Percentiles rank a stretch among this genome's conserved stretches.
Evolutionary conservation across 2,329 filamentous ascomycete species (phyloP).

Genomic region (Aspergillus sp.): DNA sequence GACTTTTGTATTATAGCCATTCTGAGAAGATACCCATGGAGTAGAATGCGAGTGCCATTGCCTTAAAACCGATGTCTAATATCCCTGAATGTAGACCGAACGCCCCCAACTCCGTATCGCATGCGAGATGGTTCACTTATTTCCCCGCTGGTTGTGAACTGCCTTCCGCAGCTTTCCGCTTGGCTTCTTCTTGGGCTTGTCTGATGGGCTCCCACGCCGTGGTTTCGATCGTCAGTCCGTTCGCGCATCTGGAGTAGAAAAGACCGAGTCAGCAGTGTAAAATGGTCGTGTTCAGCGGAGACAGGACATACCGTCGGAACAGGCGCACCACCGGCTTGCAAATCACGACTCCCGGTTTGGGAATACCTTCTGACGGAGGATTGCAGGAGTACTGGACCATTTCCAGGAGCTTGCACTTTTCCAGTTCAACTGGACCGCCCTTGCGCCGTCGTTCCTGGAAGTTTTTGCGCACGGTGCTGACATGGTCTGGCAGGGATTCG

Average conservation of each 20-base stretch:
- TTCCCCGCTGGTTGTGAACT: slow-evolving; percentile 16
- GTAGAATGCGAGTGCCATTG: slow-evolving; percentile 15
- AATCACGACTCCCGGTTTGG: slow-evolving; percentile 42
- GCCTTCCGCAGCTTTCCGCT: slow-evolving; percentile 18
- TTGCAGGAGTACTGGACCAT: slow-evolving; percentile 63
- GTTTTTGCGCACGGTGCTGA: slow-evolving; percentile 47
- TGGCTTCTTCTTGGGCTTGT: slow-evolving; percentile 33
- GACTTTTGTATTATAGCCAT: slow-evolving; percentile 18
- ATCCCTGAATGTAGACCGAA: slow-evolving; percentile 10
- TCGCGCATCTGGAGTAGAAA: slow-evolving; percentile 39
- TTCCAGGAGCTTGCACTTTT: slow-evolving; percentile 56
- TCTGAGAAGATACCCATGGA: slow-evolving; percentile 35
- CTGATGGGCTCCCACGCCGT: slow-evolving; percentile 55
- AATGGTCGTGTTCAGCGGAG: not conserved
- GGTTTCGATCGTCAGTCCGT: slow-evolving; percentile 59
- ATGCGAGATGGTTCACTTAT: slow-evolving; percentile 1
- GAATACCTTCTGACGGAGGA: slow-evolving; percentile 44
- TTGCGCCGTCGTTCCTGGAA: slow-evolving; percentile 53
- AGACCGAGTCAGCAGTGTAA: slow-evolving; percentile 9
- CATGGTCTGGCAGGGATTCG: slow-evolving; percentile 48
- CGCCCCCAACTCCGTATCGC: slow-evolving; percentile 13
- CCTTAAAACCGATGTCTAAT: slow-evolving; percentile 1
- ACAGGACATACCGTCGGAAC: slow-evolving; percentile 54
- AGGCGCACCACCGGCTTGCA: slow-evolving; percentile 59
- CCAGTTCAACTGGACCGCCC: slow-evolving; percentile 48